phyloP scores from a whole-genome alignment of 768 basidiomycete genomes.

The Lactarius trivialis region DNA sequence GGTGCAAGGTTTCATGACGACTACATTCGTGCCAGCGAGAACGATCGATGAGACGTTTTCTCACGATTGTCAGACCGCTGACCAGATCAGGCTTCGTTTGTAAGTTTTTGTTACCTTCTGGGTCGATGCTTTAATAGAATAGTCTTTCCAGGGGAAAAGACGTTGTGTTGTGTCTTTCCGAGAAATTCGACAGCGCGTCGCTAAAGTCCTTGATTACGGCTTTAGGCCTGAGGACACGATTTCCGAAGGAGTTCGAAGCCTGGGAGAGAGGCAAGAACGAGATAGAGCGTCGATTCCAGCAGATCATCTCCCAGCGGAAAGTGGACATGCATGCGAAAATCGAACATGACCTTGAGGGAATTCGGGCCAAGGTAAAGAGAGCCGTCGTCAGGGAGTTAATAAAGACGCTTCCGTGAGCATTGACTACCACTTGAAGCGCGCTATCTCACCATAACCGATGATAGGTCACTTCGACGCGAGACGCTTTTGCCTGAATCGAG shows the following conservation, averaged over 20 bases:
- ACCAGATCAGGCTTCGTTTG: neutral
- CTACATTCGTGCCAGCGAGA: neutral
- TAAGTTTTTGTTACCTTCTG: neutral
- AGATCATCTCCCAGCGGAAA: neutral
- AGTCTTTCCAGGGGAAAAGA: neutral
- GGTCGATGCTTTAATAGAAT: neutral
- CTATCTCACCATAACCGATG: neutral
- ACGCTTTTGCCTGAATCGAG: neutral
- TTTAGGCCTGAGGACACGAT: neutral
- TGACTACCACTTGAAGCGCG: neutral
- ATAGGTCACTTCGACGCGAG: neutral
- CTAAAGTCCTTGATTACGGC: neutral
- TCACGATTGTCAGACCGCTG: neutral
- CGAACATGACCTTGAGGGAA: neutral
- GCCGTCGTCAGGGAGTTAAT: neutral
- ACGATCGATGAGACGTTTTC: neutral
- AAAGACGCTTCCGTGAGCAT: neutral
- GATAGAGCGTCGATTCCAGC: neutral
- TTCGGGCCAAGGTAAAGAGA: neutral
- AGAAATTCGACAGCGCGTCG: neutral
- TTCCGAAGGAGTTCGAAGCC: neutral
- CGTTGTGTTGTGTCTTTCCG: neutral
- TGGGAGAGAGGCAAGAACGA: neutral
- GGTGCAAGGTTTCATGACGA: neutral
- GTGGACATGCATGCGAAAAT: neutral